Conservation (phyloP, 768 basidiomycete genomes). For the Boletus patriciae region DNA sequence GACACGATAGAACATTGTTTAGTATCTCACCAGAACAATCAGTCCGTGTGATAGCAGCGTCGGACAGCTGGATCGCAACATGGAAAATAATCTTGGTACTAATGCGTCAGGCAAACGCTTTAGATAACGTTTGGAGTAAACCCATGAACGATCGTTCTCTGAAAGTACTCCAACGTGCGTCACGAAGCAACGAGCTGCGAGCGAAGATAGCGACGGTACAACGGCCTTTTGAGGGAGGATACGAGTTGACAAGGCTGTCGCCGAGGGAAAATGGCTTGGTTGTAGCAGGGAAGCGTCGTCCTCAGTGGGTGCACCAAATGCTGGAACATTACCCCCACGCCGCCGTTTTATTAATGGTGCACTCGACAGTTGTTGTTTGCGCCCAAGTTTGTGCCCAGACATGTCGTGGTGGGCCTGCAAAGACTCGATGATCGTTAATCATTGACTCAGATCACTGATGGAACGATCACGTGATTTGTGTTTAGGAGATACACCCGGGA, state of each 20-base stretch:
- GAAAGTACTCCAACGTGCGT: conserved; percentile 43
- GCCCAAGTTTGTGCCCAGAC: too few species aligned
- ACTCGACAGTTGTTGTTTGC: conserved; percentile 2
- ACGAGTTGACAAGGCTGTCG: conserved; percentile 52
- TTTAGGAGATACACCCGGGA: too few species aligned
- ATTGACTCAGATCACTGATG: too few species aligned
- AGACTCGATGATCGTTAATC: too few species aligned
- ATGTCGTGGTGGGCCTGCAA: too few species aligned
- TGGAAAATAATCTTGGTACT: conserved; percentile 50
- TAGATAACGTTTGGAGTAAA: conserved; percentile 40
- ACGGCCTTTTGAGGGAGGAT: conserved; percentile 28
- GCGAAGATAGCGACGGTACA: conserved; percentile 46
- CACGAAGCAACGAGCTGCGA: conserved; percentile 56
- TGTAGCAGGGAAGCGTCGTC: conserved; percentile 42
- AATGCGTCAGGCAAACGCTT: conserved; percentile 52
- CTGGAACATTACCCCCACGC: conserved; percentile 13
- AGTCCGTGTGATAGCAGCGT: conserved; percentile 52
- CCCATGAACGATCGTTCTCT: conserved; percentile 41
- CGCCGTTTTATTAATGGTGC: conserved; percentile 15
- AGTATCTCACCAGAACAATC: conserved; percentile 50
- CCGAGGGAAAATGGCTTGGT: conserved; percentile 44
- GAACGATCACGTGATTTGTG: too few species aligned
- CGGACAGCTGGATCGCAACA: conserved; percentile 51
- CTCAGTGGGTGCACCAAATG: conserved; percentile 46
- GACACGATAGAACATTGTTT: neutral